Evolutionary conservation across 768 basidiomycete genomes (phyloP), one percentile per base, ranked within the genome.

Genomic region (Pholiota conissans): DNA sequence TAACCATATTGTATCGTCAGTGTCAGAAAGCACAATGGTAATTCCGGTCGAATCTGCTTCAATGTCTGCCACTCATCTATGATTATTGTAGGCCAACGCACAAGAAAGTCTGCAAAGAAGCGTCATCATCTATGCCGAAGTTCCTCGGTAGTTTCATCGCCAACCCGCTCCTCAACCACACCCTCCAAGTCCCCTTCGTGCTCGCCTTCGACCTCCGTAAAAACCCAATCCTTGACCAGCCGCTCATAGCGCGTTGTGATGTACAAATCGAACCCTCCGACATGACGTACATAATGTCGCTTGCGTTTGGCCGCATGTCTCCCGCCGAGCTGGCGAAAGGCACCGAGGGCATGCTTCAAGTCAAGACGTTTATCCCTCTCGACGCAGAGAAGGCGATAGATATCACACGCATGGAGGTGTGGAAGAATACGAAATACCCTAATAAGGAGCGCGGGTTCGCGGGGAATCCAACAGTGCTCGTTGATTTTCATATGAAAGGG

Each of bases 261-360:
- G 37, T 58, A 1, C 32, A 22, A 11, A 16, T 53, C 26, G 51
- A 58, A 14, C 37, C 51, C 24, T 39, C 51, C 2, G 34, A 58
- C 10, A 47, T 52, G 30, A 27, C 8, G 16, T 46, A 46, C 22
- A 53, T 52, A n/a, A n/a, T 18, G 27, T 20, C 22, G 7, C 29
- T 52, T n/a, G 24, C 24, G 9, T 11, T 22, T 9, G 51, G 34
- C 1, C 9, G 9, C 1, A 18, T 47, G 28, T 46, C 42, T 6
- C 24, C 42, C 7, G 26, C 29, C 1, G 50, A 58, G 20, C 40
- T 52, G 14, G 50, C 42, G 16, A n/a, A 26, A 8, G 57, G 57
- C n/a, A 47, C 46, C n/a, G 30, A 58, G 30, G 57, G 57, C 18
- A 52, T 58, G 42, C 34, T 58, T n/a, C 51, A 58, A 14, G 13